These are phyloP conservation scores for Brettanomyces naardenensis DNA, from an alignment of 805 yeast genomes.

Conservation along the genomic window DNA sequence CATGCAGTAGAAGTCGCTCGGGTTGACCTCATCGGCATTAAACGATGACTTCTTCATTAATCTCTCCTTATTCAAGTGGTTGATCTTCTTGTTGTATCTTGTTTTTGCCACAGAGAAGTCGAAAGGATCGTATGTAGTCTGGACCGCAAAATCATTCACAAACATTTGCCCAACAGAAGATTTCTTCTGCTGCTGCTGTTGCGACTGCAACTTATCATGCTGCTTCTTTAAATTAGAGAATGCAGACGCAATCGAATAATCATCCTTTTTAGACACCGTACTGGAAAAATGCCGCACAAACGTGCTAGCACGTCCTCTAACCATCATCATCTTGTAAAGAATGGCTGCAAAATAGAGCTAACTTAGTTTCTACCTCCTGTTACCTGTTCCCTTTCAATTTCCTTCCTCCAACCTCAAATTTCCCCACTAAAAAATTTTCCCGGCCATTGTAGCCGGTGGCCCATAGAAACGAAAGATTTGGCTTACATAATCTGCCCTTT, in stretches of 20 bases:
- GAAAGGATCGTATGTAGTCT: constrained; percentile 68
- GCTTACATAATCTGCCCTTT: no score
- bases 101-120: constrained; percentile 62
- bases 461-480: no score
- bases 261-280: constrained; percentile 1
- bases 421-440: no score
- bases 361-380: no score
- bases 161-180: constrained; percentile 31
- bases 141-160: constrained; percentile 39
- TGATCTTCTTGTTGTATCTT: constrained; percentile 37
- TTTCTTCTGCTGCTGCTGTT: constrained; percentile 20
- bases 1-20: constrained; percentile 61
- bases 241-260: constrained; percentile 13
- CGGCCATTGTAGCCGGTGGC: no score
- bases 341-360: no score
- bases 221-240: constrained; percentile 14
- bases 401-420: no score
- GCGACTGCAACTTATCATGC: constrained; percentile 11
- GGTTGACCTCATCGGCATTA: constrained; percentile 45
- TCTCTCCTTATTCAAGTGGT: constrained; percentile 6
- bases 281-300: background rate
- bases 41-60: constrained; percentile 25
- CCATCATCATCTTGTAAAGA: no score
- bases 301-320: background rate
- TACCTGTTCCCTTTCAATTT: no score